Conservation (phyloP, 1,284 basidiomycete genomes). For the Coriolopsis trogii region DNA sequence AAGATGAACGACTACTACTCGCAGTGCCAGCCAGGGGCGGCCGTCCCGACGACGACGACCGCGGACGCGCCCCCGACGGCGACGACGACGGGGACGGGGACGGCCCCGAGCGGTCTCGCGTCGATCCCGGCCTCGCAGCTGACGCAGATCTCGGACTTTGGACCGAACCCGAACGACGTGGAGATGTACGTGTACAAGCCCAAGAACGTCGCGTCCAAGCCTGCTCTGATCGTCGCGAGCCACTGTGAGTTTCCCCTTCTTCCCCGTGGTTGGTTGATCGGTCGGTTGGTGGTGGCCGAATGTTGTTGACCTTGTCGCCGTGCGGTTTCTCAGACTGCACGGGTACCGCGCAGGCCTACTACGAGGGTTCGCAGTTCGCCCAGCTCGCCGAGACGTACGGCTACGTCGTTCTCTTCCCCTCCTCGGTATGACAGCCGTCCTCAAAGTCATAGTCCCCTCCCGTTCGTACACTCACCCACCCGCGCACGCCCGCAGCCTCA, state of each 20-base stretch:
- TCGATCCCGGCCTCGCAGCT: conserved; percentile 22
- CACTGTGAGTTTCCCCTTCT: conserved; percentile 41
- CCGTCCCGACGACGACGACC: conserved; percentile 6
- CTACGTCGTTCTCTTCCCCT: conserved; percentile 50
- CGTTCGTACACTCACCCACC: conserved; percentile 22
- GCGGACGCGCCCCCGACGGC: conserved; percentile 8
- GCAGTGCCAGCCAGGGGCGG: conserved; percentile 34
- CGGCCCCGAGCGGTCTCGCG: conserved; percentile 2
- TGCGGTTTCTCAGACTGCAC: conserved; percentile 47
- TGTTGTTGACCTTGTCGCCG: too few relatives aligned
- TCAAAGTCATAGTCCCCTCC: conserved; percentile 32
- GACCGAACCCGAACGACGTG: conserved; percentile 54
- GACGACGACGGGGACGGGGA: not conserved
- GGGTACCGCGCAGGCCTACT: conserved; percentile 56
- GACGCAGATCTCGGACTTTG: conserved; percentile 38
- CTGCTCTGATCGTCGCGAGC: conserved; percentile 46
- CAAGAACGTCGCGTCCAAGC: conserved; percentile 40
- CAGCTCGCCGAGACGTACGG: conserved; percentile 51
- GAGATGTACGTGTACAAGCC: conserved; percentile 53
- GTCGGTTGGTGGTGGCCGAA: too few relatives aligned
- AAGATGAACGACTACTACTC: conserved; percentile 35
- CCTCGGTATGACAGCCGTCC: conserved; percentile 49
- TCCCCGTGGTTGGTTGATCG: conserved; percentile 46
- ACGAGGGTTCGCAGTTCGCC: conserved; percentile 50
- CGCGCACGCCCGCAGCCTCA: conserved; percentile 42